A percentile compares a stretch with the other conserved stretches of the same genome.
phyloP scores from a whole-genome alignment of 164 flowering plant species.

The Macadamia tetraphylla region DNA sequence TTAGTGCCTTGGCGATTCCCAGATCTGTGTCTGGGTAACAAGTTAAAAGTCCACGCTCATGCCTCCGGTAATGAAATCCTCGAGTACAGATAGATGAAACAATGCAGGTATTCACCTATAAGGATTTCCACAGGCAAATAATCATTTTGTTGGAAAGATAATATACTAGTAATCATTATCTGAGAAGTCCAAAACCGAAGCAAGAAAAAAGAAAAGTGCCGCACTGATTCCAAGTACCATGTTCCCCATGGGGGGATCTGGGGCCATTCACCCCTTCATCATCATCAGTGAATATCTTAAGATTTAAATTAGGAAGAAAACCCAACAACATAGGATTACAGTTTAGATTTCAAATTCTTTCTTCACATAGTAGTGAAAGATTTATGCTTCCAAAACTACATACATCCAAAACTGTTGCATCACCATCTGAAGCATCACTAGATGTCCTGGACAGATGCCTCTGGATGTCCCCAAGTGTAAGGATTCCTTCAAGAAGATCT shows the following conservation, averaged over 20 bases:
- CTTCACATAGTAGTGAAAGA: background rate
- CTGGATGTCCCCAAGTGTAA: slow-evolving; percentile 74
- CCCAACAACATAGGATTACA: background rate
- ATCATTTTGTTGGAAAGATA: background rate
- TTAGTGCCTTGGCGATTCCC: slow-evolving; percentile 75
- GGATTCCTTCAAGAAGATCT: slow-evolving; percentile 77
- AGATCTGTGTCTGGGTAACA: slow-evolving; percentile 92
- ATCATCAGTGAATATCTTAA: too few relatives aligned
- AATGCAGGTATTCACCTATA: slow-evolving; percentile 54
- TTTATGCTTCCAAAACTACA: slow-evolving; percentile 15
- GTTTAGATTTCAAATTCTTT: background rate
- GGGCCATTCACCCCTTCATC: too few relatives aligned
- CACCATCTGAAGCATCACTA: slow-evolving; percentile 33
- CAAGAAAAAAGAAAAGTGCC: background rate
- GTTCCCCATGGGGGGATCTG: too few relatives aligned
- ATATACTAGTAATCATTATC: background rate
- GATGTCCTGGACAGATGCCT: slow-evolving; percentile 43
- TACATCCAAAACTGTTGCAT: slow-evolving; percentile 54
- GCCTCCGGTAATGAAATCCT: slow-evolving; percentile 72
- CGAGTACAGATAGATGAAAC: slow-evolving; percentile 80
- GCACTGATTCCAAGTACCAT: background rate
- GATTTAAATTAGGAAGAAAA: background rate
- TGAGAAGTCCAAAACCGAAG: background rate
- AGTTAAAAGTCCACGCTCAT: slow-evolving; percentile 67
- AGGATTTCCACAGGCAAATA: background rate